Base-by-base conservation (phyloP, 352 stramenopile genomes). In the Phytopythium helicoides region DNA sequence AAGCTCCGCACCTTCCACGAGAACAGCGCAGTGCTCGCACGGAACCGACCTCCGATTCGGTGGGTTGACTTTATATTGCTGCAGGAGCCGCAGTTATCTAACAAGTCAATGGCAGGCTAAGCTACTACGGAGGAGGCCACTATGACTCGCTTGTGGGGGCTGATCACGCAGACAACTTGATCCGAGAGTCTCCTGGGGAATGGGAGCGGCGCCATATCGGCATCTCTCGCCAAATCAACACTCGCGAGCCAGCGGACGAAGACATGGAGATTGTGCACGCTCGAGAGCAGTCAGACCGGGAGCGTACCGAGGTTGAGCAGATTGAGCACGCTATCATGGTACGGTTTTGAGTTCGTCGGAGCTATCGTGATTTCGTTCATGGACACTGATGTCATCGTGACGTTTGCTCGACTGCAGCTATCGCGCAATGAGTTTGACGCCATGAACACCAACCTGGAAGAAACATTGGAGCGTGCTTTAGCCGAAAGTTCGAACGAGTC, bases 1-100 rank as follows among this genome's bases (percentile, higher is more conserved):
- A 93, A 87, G 40, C 69, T 97, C 37, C 83, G 85, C 12, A 96
- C 86, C 5, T 96, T 97, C 57, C 90, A 97, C 56, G 89, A 96
- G 51, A 89, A 76, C 34, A 75, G 62, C 45, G 58, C 69, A 8
- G 4, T 39, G 44, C 56, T 84, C 5, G 70, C 73, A 26, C 63
- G 82, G 52, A 79, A 69, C 39, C 73, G 84, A 23, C 82, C 81
- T 16, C 67, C 81, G 5, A 92, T 92, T 59, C 67, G 83, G 81
- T 91, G 54, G 11, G 64, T 58, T 38, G 11, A n/a, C n/a, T n/a
- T n/a, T n/a, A n/a, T n/a, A n/a, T n/a, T n/a, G n/a, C n/a, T n/a
- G n/a, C n/a, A n/a, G n/a, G n/a, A n/a, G n/a, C n/a, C n/a, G n/a
- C n/a, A n/a, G n/a, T 33, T 9, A 33, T 33, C 28, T 33, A 33